These are phyloP conservation scores for Epichloe sylvatica DNA, from an alignment of 2,329 filamentous ascomycete genomes.

Conservation along the genomic window DNA sequence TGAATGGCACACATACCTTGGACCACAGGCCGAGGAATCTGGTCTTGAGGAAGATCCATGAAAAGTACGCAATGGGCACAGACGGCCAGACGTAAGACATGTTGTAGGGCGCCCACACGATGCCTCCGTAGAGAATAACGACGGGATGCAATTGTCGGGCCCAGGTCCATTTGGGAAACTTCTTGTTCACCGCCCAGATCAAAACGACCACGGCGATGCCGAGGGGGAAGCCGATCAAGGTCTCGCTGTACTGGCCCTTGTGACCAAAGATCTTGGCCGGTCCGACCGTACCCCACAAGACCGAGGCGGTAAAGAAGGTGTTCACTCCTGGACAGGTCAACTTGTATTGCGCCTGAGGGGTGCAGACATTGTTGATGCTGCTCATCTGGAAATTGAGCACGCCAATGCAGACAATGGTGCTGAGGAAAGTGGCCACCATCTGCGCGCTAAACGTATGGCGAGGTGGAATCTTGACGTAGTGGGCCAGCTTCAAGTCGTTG, in stretches of 20 bases:
- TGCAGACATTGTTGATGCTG: slow-evolving; percentile 35
- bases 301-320: slow-evolving; percentile 42
- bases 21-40: slow-evolving; percentile 37
- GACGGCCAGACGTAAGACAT: slow-evolving; percentile 37
- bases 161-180: slow-evolving; percentile 26
- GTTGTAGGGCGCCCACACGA: slow-evolving; percentile 35
- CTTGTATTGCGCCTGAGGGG: slow-evolving; percentile 30
- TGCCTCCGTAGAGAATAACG: slow-evolving; percentile 31
- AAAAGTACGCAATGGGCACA: slow-evolving; percentile 37
- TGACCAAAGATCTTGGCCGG: slow-evolving; percentile 36
- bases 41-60: slow-evolving; percentile 37
- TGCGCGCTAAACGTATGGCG: slow-evolving; percentile 45
- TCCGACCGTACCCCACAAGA: slow-evolving; percentile 41
- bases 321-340: slow-evolving; percentile 39
- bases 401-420: slow-evolving; percentile 35
- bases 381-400: slow-evolving; percentile 37
- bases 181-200: slow-evolving; percentile 26
- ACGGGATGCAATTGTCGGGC: slow-evolving; percentile 34
- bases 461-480: slow-evolving; percentile 48
- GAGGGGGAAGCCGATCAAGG: slow-evolving; percentile 36
- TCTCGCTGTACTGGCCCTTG: slow-evolving; percentile 32
- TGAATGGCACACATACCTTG: slow-evolving; percentile 22
- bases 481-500: slow-evolving; percentile 34
- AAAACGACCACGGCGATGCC: slow-evolving; percentile 31
- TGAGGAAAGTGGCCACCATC: slow-evolving; percentile 41